phyloP scores from a whole-genome alignment of 345 rosid species.

The rapeseed (Brassica napus) region Da-Ae NC_063439.1:18935501-18936000 shows the following conservation, averaged over 20 bases:
- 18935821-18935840: conserved; percentile 43
- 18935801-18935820: conserved; percentile 67
- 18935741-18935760: conserved; percentile 53
- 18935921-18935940: conserved; percentile 64
- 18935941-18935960: conserved; percentile 59
- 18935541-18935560: conserved; percentile 59
- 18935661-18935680: conserved; percentile 44
- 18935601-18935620: conserved; percentile 56
- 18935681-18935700: conserved; percentile 55
- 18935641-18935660: conserved; percentile 51
- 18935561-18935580: conserved; percentile 48
- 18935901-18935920: conserved; percentile 68
- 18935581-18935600: not conserved
- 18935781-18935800: conserved; percentile 47
- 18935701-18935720: conserved; percentile 52
- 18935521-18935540: conserved; percentile 41
- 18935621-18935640: conserved; percentile 43
- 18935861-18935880: conserved; percentile 61
- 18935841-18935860: conserved; percentile 32
- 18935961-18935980: conserved; percentile 37
- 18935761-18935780: conserved; percentile 76
- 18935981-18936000: conserved; percentile 61
- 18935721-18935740: conserved; percentile 37
- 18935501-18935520: conserved; percentile 1
- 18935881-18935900: conserved; percentile 49